phyloP scores from a whole-genome alignment of 2,329 filamentous ascomycete genomes.

The Claviceps citrina region DNA sequence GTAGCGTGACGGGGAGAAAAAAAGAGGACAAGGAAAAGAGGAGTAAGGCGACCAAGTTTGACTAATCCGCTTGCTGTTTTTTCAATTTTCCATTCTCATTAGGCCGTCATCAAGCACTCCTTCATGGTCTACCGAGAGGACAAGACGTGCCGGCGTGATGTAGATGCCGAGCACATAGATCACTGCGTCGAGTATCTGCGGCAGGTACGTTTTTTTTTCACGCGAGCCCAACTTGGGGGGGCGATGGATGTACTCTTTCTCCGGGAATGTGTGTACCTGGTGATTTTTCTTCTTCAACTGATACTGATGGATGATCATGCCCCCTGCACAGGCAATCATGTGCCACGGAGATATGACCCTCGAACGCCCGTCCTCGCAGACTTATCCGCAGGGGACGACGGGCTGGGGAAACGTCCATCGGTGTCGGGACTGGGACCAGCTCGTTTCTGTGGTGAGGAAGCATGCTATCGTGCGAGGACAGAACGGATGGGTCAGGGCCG shows the following conservation, averaged over 20 bases:
- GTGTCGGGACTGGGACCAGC: background rate
- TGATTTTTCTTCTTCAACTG: background rate
- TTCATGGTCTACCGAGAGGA: background rate
- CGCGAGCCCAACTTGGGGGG: no score
- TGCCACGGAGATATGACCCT: background rate
- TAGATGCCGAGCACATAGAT: background rate
- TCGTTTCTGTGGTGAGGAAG: background rate
- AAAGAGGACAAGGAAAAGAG: no score
- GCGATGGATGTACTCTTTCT: no score
- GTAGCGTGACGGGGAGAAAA: background rate
- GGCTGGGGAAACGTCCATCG: background rate
- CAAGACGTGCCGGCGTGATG: background rate
- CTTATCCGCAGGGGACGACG: background rate
- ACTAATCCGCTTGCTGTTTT: background rate
- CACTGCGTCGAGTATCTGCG: background rate
- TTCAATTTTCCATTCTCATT: background rate
- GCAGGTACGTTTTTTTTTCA: background rate
- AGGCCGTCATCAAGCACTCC: background rate
- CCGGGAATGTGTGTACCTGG: background rate
- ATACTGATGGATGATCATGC: no score
- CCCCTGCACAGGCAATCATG: background rate
- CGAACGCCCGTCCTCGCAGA: background rate
- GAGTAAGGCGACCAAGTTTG: background rate
- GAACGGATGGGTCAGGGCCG: background rate
- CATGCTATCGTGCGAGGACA: background rate